Evolutionary conservation across 1,284 basidiomycete genomes (phyloP), one percentile per base, ranked within the genome.

Genomic region (Heterobasidion irregulare): DNA sequence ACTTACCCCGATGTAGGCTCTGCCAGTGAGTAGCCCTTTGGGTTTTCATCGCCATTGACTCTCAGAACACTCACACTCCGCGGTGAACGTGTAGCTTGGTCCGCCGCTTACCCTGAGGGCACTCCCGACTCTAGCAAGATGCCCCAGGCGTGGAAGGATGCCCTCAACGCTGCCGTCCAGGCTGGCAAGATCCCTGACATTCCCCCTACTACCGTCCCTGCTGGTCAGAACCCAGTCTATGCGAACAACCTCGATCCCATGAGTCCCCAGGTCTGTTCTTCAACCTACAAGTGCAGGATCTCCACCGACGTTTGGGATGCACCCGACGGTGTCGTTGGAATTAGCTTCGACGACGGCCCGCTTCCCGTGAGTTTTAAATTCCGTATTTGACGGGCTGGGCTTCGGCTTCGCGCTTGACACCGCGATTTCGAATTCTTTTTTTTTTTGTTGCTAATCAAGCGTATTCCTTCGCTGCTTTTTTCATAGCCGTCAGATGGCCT

Each of bases 301-400:
- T 60, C 74, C 3, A 80, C 69, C 15, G 84, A 89, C 61, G 64
- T 89, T 52, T 90, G 85, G 85, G 80, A 91, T 61, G 85, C 81
- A 2, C 89, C 88, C 1, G 64, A 75, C 41, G 81, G 82, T 32
- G 65, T 73, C 34, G 70, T 89, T 59, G 84, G 71, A 2, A 72
- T 79, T 51, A 75, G 81, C 53, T 90, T 92, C 65, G 92, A 94
- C 65, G 92, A 94, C 66, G 92, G 92, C 6, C 92, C 92, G 0
- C 73, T 77, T 34, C 70, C 73, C 1, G 83, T 86, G 60, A 61
- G 77, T 68, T 26, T 26, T 26, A 26, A 26, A 26, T 5, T 52
- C 7, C 43, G 33, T 26, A 5, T 26, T 26, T 5, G 26, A 26
- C 26, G 26, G 26, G 26, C 26, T 26, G 26, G 26, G 26, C 4